These are phyloP conservation scores for Mycena rebaudengoi DNA, from an alignment of 768 basidiomycete species.

Conservation along the genomic window DNA sequence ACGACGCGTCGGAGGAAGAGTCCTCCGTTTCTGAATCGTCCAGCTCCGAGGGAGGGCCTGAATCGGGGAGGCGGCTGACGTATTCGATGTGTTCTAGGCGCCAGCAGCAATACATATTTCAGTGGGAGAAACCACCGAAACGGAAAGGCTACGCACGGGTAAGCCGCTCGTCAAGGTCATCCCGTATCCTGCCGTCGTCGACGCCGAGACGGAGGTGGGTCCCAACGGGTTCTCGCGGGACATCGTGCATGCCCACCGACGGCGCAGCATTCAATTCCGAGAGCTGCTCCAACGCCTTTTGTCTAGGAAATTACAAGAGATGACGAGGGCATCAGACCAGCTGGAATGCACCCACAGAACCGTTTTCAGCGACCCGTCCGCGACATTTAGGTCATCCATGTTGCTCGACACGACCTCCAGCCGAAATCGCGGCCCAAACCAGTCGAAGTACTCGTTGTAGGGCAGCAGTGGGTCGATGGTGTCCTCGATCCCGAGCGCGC, in stretches of 20 bases:
- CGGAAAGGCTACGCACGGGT: constrained; percentile 2
- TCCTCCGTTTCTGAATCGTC: constrained; percentile 61
- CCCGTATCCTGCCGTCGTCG: constrained; percentile 57
- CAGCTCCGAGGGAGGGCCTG: constrained; percentile 55
- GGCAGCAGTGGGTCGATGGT: constrained; percentile 81
- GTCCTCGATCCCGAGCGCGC: constrained; percentile 88
- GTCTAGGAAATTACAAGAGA: constrained; percentile 24
- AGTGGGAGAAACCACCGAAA: background rate
- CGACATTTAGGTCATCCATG: constrained; percentile 92
- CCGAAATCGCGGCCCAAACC: constrained; percentile 95
- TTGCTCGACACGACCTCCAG: constrained; percentile 92
- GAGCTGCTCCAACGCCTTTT: constrained; percentile 49
- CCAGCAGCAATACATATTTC: background rate
- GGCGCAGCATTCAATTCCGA: constrained; percentile 71
- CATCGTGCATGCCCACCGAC: constrained; percentile 85
- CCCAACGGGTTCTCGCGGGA: constrained; percentile 75
- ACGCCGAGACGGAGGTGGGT: constrained; percentile 65
- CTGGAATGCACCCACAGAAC: constrained; percentile 70
- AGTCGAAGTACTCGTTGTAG: constrained; percentile 94
- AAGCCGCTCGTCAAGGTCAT: constrained; percentile 68
- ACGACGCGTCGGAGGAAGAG: constrained; percentile 44
- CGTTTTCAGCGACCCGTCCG: constrained; percentile 80
- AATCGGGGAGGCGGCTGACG: constrained; percentile 66
- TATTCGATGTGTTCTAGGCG: constrained; percentile 70
- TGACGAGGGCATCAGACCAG: background rate